Conservation (phyloP, 257 asterid genomes). For the Schizonepeta tenuifolia region DNA sequence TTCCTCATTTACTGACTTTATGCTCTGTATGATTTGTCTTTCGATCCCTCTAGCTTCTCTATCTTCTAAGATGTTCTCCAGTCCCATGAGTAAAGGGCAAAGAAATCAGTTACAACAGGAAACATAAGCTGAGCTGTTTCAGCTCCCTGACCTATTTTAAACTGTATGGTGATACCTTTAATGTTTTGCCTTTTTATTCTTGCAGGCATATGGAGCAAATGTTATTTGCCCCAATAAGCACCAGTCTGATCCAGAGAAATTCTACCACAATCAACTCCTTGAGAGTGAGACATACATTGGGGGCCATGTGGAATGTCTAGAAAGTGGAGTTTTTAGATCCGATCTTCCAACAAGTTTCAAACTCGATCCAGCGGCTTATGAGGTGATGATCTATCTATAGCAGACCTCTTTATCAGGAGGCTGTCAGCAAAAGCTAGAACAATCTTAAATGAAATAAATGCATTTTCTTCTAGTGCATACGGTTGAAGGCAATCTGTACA, state of each 20-base stretch:
- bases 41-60: conserved; percentile 5
- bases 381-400: conserved; percentile 50
- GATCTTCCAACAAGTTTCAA: conserved; percentile 94
- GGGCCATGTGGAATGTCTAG: conserved; percentile 98
- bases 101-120: conserved; percentile 23
- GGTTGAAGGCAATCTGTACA: conserved; percentile 15
- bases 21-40: conserved; percentile 22
- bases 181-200: conserved; percentile 35
- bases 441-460: conserved; percentile 25
- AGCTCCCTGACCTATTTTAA: conserved; percentile 24
- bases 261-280: conserved; percentile 74
- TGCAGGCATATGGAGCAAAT: conserved; percentile 94
- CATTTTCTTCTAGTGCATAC: conserved; percentile 23
- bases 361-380: conserved; percentile 87
- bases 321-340: conserved; percentile 99
- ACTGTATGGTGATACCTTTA: conserved; percentile 31
- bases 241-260: conserved; percentile 97
- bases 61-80: conserved; percentile 12
- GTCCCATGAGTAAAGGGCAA: conserved; percentile 1
- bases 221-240: conserved; percentile 98
- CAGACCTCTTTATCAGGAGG: conserved; percentile 16
- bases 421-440: not conserved
- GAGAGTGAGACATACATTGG: conserved; percentile 99
- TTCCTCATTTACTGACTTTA: conserved; percentile 17
- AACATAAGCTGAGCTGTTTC: conserved; percentile 22